phyloP scores from a whole-genome alignment of 164 flowering plant genomes.

The Vitis labrusca region DNA sequence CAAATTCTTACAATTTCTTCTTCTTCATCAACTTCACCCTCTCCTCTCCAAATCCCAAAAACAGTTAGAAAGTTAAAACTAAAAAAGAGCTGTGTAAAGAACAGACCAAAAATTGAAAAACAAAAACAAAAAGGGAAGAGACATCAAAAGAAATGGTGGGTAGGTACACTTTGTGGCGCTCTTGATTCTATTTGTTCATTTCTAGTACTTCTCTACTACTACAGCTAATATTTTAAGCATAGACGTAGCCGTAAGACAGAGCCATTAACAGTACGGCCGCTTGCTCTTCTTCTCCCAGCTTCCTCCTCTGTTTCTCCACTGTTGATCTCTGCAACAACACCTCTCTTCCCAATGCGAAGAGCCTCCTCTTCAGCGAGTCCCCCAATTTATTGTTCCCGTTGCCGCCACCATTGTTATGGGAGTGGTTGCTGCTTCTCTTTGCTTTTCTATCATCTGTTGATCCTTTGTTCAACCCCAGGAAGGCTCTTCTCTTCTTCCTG shows the following conservation, averaged over 20 bases:
- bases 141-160: background rate
- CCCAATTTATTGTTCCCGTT: conserved; percentile 20
- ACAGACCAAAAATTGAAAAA: background rate
- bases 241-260: conserved; percentile 65
- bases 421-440: conserved; percentile 18
- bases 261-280: conserved; percentile 77
- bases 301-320: conserved; percentile 40
- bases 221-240: conserved; percentile 24
- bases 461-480: conserved; percentile 43
- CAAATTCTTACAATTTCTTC: background rate
- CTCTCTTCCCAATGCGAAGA: conserved; percentile 33
- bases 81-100: background rate
- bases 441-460: conserved; percentile 35
- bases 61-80: conserved; percentile 12
- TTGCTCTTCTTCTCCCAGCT: conserved; percentile 65
- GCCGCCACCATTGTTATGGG: conserved; percentile 1
- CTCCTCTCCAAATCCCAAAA: conserved; percentile 1
- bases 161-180: conserved; percentile 7
- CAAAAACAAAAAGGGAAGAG: background rate
- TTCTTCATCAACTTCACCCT: conserved; percentile 6
- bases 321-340: conserved; percentile 44
- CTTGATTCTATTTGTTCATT: too few species aligned
- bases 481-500: conserved; percentile 72
- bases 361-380: conserved; percentile 32
- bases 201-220: background rate